phyloP scores from a whole-genome alignment of 2,329 filamentous ascomycete genomes.

The Aotearoamyces nothofagi region DNA sequence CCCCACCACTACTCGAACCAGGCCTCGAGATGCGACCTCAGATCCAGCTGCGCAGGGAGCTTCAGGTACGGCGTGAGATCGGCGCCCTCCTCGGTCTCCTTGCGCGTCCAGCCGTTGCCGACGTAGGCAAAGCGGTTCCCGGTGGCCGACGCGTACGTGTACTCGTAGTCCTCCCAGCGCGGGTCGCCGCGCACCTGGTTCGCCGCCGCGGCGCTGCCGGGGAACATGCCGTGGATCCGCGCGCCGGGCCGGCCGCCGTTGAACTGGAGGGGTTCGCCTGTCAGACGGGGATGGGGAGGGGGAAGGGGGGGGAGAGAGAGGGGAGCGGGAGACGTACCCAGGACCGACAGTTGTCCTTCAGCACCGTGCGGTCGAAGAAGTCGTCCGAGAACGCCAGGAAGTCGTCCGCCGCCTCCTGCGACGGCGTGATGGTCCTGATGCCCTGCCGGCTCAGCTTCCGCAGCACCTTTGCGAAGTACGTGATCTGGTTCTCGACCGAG shows the following conservation, averaged over 20 bases:
- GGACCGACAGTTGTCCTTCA: slow-evolving; percentile 46
- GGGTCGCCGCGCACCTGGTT: no score
- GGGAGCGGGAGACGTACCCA: slow-evolving; percentile 27
- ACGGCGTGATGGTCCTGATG: slow-evolving; percentile 44
- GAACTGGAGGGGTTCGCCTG: no score
- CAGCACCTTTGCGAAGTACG: slow-evolving; percentile 52
- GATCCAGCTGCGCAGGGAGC: no score
- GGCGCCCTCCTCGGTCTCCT: slow-evolving; percentile 3
- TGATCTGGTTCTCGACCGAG: slow-evolving; percentile 48
- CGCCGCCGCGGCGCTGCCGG: no score
- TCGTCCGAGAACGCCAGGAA: slow-evolving; percentile 43
- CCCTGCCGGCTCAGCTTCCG: slow-evolving; percentile 52
- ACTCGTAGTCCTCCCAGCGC: background rate
- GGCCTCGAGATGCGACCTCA: no score
- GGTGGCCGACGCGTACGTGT: background rate
- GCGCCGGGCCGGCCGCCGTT: no score
- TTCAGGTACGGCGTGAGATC: no score
- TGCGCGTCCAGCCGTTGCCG: background rate
- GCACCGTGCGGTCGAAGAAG: slow-evolving; percentile 39
- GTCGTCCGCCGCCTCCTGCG: slow-evolving; percentile 43
- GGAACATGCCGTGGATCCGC: no score
- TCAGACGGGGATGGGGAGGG: slow-evolving; percentile 4
- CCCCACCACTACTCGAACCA: no score
- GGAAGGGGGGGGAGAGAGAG: slow-evolving; percentile 5
- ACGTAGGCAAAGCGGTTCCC: background rate